Conservation (phyloP, 176 grass and related monocot genomes). For the Paspalum vaginatum region DNA sequence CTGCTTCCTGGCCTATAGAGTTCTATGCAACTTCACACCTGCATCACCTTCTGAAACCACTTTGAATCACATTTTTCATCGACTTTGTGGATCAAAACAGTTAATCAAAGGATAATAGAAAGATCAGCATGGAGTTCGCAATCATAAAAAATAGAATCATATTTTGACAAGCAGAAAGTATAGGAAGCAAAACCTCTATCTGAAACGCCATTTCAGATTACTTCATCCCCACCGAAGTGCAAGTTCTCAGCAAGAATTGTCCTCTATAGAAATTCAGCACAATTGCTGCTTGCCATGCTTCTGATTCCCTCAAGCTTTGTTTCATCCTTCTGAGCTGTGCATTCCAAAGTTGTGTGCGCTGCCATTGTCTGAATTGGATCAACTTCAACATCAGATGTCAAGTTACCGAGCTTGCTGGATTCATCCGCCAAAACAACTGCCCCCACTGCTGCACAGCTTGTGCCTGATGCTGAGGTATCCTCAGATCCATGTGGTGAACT, state of each 20-base stretch:
- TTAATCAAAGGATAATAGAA: slow-evolving; percentile 24
- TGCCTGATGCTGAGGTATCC: slow-evolving; percentile 44
- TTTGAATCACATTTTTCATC: slow-evolving; percentile 42
- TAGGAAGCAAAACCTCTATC: slow-evolving; percentile 62
- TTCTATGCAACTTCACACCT: slow-evolving; percentile 48
- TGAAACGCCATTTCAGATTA: slow-evolving; percentile 32
- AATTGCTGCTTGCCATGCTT: slow-evolving; percentile 32
- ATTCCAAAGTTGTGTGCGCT: slow-evolving; percentile 10
- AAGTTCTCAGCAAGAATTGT: slow-evolving; percentile 28
- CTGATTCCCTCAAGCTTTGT: slow-evolving; percentile 34
- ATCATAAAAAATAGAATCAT: slow-evolving; percentile 26
- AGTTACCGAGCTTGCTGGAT: slow-evolving; percentile 17
- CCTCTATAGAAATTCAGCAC: slow-evolving; percentile 40
- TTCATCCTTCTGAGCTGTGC: slow-evolving; percentile 23
- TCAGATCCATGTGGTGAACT: slow-evolving; percentile 52
- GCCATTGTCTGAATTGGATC: background rate
- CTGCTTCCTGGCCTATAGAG: slow-evolving; percentile 33
- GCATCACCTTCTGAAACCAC: slow-evolving; percentile 58
- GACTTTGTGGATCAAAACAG: slow-evolving; percentile 41
- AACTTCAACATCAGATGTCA: slow-evolving; percentile 26
- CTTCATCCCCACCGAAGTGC: slow-evolving; percentile 33
- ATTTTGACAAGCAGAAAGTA: slow-evolving; percentile 21
- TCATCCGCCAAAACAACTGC: slow-evolving; percentile 34
- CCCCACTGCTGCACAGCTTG: slow-evolving; percentile 30
- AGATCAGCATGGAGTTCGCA: background rate